phyloP scores from a whole-genome alignment of 495 filamentous ascomycete genomes.

The Filosporella fistucella region DNA sequence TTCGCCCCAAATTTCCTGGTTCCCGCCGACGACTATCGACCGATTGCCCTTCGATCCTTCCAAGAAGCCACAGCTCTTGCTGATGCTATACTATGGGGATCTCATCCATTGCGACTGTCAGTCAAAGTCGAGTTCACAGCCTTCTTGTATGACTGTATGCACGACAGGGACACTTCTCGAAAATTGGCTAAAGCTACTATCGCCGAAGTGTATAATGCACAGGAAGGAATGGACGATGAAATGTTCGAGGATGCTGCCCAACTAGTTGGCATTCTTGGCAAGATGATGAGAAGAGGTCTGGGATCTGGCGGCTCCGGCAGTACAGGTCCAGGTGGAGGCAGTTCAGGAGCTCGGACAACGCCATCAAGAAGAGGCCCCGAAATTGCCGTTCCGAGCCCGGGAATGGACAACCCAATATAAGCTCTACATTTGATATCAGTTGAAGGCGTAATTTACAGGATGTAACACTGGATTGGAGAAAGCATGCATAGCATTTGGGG shows the following conservation, averaged over 20 bases:
- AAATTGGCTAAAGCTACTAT: slow-evolving; percentile 78
- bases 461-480: too few relatives aligned
- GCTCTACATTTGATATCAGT: too few relatives aligned
- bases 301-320: slow-evolving; percentile 20
- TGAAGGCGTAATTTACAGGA: too few relatives aligned
- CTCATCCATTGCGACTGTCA: slow-evolving; percentile 83
- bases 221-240: slow-evolving; percentile 89
- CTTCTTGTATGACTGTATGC: slow-evolving; percentile 89
- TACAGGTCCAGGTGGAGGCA: slow-evolving; percentile 9
- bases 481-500: too few relatives aligned
- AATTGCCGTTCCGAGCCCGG: slow-evolving; percentile 17
- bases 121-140: slow-evolving; percentile 93
- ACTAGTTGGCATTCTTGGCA: slow-evolving; percentile 66
- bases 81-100: slow-evolving; percentile 71
- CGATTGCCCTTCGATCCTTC: slow-evolving; percentile 76
- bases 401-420: slow-evolving; percentile 27
- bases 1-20: slow-evolving; percentile 63
- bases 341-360: slow-evolving; percentile 10
- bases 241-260: slow-evolving; percentile 77
- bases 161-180: slow-evolving; percentile 70
- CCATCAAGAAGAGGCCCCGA: slow-evolving; percentile 5
- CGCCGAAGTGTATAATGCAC: slow-evolving; percentile 83
- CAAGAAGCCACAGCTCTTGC: slow-evolving; percentile 71
- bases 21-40: slow-evolving; percentile 76
- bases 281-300: slow-evolving; percentile 70